Evolutionary conservation across 768 basidiomycete species (phyloP).

Genomic region (Holtermanniella nyarrowii): DNA sequence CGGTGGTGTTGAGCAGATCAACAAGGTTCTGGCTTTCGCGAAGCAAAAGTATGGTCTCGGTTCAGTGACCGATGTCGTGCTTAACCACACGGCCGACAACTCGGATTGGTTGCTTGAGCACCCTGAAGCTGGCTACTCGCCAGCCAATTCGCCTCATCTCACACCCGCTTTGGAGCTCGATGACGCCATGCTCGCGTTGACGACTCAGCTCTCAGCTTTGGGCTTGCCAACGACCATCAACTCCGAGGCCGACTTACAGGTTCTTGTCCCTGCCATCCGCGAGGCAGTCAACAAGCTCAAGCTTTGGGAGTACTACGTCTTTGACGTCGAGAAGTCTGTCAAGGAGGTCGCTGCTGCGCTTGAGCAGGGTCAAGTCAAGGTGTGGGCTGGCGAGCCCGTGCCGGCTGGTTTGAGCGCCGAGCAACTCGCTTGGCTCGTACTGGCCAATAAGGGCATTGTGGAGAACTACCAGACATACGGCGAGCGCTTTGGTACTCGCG

Average conservation of each 20-base stretch:
- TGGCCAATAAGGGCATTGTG: constrained; percentile 48
- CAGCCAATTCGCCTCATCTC: constrained; percentile 81
- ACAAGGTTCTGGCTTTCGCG: constrained; percentile 49
- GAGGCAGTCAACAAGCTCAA: constrained; percentile 55
- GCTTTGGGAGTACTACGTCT: constrained; percentile 89
- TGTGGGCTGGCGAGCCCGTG: constrained; percentile 58
- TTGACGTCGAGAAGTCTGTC: constrained; percentile 58
- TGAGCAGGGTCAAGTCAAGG: constrained; percentile 41
- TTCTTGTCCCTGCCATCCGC: constrained; percentile 56
- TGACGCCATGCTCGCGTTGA: constrained; percentile 71
- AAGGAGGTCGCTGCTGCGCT: constrained; percentile 54
- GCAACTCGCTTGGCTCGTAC: constrained; percentile 59
- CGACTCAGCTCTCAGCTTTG: constrained; percentile 52
- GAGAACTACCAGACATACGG: constrained; percentile 52
- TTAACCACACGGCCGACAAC: constrained; percentile 95
- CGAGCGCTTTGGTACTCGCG: constrained; percentile 54
- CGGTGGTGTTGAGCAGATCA: constrained; percentile 51
- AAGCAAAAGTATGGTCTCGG: constrained; percentile 78
- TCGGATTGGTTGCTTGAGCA: constrained; percentile 83
- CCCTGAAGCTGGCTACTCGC: constrained; percentile 92
- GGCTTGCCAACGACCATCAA: constrained; percentile 63
- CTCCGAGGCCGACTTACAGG: constrained; percentile 58
- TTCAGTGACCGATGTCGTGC: constrained; percentile 85
- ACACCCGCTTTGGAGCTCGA: constrained; percentile 88
- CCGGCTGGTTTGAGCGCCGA: constrained; percentile 49